phyloP scores from a whole-genome alignment of 441 rosid species.

The Hypseocharis bilobata region DNA sequence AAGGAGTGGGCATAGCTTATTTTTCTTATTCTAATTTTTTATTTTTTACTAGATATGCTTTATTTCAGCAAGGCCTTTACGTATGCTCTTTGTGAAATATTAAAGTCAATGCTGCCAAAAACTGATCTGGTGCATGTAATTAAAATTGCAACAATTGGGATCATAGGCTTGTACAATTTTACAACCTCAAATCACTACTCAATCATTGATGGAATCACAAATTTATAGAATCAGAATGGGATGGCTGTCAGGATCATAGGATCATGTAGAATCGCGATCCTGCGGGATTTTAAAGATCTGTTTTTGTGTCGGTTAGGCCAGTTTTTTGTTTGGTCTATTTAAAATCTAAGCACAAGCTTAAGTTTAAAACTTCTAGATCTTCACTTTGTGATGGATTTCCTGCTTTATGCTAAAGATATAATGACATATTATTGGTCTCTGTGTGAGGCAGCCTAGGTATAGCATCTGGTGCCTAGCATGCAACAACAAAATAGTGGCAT shows the following conservation, averaged over 20 bases:
- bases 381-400: constrained; percentile 3
- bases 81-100: not conserved
- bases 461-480: not conserved
- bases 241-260: too few species aligned
- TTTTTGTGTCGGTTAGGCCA: too few species aligned
- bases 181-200: not conserved
- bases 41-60: not conserved
- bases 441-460: not conserved
- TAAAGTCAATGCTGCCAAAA: not conserved
- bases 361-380: too few species aligned
- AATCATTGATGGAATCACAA: not conserved
- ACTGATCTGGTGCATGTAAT: not conserved
- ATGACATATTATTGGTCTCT: not conserved
- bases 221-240: too few species aligned
- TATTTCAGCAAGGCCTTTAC: not conserved
- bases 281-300: too few species aligned
- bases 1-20: not conserved
- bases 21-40: not conserved
- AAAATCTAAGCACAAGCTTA: too few species aligned
- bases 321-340: not conserved
- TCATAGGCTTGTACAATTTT: not conserved
- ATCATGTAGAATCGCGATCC: too few species aligned
- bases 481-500: not conserved
- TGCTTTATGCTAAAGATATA: too few species aligned
- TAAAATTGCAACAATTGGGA: not conserved